Percentiles rank a stretch among this genome's conserved stretches.
phyloP scores from a whole-genome alignment of 176 grass and related monocot species.

The Aegilops bicornis region DNA sequence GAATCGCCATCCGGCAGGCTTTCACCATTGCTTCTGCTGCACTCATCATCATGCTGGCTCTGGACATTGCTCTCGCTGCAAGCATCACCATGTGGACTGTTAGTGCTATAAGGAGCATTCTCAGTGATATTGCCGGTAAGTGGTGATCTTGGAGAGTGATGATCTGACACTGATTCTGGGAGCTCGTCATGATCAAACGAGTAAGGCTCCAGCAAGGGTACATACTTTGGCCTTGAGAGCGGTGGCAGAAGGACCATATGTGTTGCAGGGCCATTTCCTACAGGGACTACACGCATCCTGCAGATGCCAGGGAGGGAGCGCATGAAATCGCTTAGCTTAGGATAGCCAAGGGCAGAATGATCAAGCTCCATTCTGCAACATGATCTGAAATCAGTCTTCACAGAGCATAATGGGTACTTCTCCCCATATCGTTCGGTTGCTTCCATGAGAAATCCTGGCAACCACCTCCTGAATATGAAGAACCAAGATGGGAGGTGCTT shows the following conservation, averaged over 20 bases:
- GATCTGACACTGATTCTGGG: conserved; percentile 49
- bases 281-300: conserved; percentile 58
- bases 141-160: conserved; percentile 46
- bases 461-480: conserved; percentile 62
- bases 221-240: conserved; percentile 38
- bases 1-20: conserved; percentile 41
- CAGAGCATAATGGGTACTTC: conserved; percentile 58
- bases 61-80: conserved; percentile 42
- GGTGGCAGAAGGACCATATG: conserved; percentile 64
- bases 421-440: conserved; percentile 32
- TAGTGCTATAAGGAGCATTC: conserved; percentile 9
- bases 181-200: conserved; percentile 42
- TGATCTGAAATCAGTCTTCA: conserved; percentile 63
- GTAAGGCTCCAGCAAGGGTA: conserved; percentile 46
- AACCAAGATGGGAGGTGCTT: conserved; percentile 68
- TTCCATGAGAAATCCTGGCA: conserved; percentile 56
- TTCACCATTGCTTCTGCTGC: conserved; percentile 29
- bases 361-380: conserved; percentile 65
- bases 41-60: conserved; percentile 35
- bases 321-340: conserved; percentile 66
- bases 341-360: conserved; percentile 55
- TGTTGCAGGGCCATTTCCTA: conserved; percentile 52
- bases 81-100: conserved; percentile 41
- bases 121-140: conserved; percentile 24
- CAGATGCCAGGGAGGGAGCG: conserved; percentile 62